Evolutionary conservation across 805 yeast genomes (phyloP).

Genomic region (Candida golubevii): DNA sequence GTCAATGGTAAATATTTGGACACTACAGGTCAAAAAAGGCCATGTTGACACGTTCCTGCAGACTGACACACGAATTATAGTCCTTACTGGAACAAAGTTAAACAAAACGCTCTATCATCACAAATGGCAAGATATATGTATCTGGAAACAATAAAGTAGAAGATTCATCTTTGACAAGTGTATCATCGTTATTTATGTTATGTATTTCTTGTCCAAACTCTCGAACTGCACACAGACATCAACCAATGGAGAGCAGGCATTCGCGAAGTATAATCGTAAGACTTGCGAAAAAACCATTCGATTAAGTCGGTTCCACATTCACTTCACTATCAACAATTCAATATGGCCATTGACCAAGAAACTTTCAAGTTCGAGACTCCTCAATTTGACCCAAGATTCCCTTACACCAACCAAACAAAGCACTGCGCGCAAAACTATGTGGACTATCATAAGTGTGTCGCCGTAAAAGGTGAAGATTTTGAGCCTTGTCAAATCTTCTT

Average conservation of each 20-base stretch:
- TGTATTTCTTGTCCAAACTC: no score
- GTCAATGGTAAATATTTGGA: no score
- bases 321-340: slow-evolving; percentile 7
- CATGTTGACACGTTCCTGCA: no score
- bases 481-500: slow-evolving; percentile 95
- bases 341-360: slow-evolving; percentile 37
- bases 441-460: slow-evolving; percentile 96
- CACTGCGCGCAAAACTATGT: slow-evolving; percentile 98
- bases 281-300: slow-evolving; percentile 5
- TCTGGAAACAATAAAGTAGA: no score
- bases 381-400: slow-evolving; percentile 49
- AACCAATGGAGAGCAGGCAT: slow-evolving; percentile 21
- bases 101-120: no score
- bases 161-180: no score
- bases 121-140: no score
- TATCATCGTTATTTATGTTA: no score
- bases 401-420: slow-evolving; percentile 95
- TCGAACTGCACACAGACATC: slow-evolving; percentile 2
- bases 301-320: not conserved
- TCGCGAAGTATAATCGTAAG: slow-evolving; percentile 16
- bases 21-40: no score
- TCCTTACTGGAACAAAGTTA: no score
- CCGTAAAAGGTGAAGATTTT: slow-evolving; percentile 95
- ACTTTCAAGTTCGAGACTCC: slow-evolving; percentile 41
- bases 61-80: no score